Percentiles rank a stretch among this genome's conserved stretches.
These are phyloP conservation scores for Colletotrichum paranaense DNA, from an alignment of 2,329 filamentous ascomycete genomes.

Conservation along the genomic window DNA sequence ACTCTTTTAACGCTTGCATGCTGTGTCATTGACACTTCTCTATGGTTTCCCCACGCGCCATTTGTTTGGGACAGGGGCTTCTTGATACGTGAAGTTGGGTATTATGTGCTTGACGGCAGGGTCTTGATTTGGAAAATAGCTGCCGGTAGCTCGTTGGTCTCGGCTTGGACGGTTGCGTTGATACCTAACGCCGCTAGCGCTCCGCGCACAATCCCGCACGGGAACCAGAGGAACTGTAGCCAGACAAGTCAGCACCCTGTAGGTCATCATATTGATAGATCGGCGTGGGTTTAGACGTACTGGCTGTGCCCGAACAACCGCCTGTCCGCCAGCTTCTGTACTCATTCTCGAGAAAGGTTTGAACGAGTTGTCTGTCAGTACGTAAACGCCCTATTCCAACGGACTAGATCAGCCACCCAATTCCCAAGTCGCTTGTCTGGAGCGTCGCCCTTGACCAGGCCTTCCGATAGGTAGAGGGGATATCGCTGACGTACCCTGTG, in stretches of 20 bases:
- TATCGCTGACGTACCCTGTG: constrained; percentile 72
- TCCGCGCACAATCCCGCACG: constrained; percentile 90
- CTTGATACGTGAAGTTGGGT: not conserved
- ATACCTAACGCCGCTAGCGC: constrained; percentile 94
- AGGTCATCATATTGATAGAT: too few species aligned
- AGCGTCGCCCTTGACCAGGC: not conserved
- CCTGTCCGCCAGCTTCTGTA: constrained; percentile 79
- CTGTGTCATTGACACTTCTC: not conserved
- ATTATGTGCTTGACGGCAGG: constrained; percentile 71
- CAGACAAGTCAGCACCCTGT: not conserved
- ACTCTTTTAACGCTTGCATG: not conserved
- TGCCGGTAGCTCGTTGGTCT: constrained; percentile 85
- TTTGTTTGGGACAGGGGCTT: not conserved
- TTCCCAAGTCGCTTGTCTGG: not conserved
- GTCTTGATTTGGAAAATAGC: constrained; percentile 98
- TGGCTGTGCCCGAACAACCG: constrained; percentile 79
- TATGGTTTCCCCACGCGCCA: not conserved
- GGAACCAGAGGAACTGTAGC: constrained; percentile 89
- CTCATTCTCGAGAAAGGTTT: constrained; percentile 91
- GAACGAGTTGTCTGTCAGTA: constrained; percentile 93
- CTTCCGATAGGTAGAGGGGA: not conserved
- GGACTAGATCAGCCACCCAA: not conserved
- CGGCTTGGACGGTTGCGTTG: constrained; percentile 89
- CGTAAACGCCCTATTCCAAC: constrained; percentile 81
- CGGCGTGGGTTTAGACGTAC: constrained; percentile 62